phyloP scores from a whole-genome alignment of 441 rosid genomes.

The Capsella rubella region DNA sequence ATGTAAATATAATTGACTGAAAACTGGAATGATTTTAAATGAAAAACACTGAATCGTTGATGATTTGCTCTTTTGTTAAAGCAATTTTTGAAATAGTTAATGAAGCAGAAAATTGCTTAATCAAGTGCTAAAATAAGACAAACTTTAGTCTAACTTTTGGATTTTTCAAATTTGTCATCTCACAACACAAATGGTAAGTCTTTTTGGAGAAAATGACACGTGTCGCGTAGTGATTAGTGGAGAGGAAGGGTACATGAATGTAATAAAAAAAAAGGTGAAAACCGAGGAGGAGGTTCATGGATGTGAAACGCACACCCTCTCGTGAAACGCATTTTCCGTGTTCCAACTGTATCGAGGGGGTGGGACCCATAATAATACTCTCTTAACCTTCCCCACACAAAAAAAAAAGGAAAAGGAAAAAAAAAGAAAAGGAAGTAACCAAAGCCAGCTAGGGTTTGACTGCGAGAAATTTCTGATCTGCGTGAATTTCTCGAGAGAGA shows the following conservation, averaged over 20 bases:
- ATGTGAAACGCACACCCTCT: not conserved
- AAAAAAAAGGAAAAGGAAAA: not conserved
- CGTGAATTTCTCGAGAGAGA: conserved; percentile 48
- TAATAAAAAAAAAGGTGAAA: conserved; percentile 28
- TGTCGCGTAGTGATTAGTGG: not conserved
- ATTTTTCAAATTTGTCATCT: not conserved
- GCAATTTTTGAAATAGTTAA: too few relatives aligned
- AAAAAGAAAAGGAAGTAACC: conserved; percentile 30
- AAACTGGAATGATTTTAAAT: too few relatives aligned
- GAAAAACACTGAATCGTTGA: not conserved
- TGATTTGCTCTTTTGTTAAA: not conserved
- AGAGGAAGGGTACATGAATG: conserved; percentile 5
- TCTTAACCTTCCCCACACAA: not conserved
- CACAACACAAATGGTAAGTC: not conserved
- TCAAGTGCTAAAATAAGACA: not conserved
- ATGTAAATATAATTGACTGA: not conserved
- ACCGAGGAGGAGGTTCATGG: not conserved
- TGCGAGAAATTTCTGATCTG: conserved; percentile 49
- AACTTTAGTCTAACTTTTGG: not conserved
- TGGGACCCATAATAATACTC: conserved; percentile 34
- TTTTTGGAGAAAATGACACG: conserved; percentile 1
- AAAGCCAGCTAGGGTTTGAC: conserved; percentile 73
- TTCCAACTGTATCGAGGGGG: conserved; percentile 26
- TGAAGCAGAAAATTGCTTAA: too few relatives aligned
- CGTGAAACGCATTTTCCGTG: conserved; percentile 21